Percentiles rank a stretch among this genome's conserved stretches.
Evolutionary conservation across 345 rosid genomes (phyloP).

Genomic region (Erucastrum elatum): DNA sequence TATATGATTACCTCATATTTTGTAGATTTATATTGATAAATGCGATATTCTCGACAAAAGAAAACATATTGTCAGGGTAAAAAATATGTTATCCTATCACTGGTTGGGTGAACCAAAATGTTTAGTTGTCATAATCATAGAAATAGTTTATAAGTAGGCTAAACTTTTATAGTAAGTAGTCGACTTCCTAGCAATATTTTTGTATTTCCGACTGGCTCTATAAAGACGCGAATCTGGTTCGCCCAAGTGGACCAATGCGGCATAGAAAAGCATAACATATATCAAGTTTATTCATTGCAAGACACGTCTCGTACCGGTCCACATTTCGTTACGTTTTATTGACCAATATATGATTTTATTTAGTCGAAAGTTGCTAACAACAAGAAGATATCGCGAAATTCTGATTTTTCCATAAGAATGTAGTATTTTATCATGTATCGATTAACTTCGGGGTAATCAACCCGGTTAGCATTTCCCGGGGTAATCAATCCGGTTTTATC

Average conservation of each 20-base stretch:
- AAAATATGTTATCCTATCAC: neutral
- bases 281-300: neutral
- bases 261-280: neutral
- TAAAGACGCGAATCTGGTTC: neutral
- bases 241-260: conserved; percentile 8
- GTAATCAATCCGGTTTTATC: neutral
- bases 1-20: neutral
- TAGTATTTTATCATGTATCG: neutral
- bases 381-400: neutral
- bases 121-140: neutral
- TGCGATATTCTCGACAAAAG: neutral
- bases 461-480: neutral
- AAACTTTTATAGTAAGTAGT: conserved; percentile 11
- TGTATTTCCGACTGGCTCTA: neutral
- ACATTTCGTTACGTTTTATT: neutral
- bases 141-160: conserved; percentile 1
- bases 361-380: neutral
- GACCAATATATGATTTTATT: neutral
- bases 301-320: conserved; percentile 21
- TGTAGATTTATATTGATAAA: neutral
- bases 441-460: neutral
- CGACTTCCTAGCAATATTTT: neutral
- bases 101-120: neutral
- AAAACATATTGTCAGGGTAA: neutral
- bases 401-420: neutral